Base-by-base conservation (phyloP, 2,329 filamentous ascomycete species). In the Chrysoporthe deuterocubensis region DNA sequence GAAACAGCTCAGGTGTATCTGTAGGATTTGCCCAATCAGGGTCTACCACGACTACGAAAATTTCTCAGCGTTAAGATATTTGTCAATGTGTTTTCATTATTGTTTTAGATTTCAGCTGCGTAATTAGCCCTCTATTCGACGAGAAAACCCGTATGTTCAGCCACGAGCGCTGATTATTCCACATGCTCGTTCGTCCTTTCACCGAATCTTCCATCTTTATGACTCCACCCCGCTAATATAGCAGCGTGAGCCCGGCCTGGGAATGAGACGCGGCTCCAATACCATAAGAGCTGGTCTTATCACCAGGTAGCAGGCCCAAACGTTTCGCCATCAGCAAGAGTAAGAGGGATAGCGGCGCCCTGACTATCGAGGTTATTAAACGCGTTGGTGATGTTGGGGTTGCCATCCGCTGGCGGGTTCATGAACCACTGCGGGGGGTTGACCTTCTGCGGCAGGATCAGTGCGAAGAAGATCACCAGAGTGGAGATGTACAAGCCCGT, bases 401-500 rank as follows among this genome's bases (percentile, higher is more conserved):
- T 82, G 1, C 82, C 82, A 79, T 82, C 84, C 75, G 67, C 69
- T 13, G 40, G 67, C n/a, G 69, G 69, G 56, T 71, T 71, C 67
- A 69, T 67, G 65, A 69, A 70, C 70, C 70, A 71, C 57, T 70
- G 66, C 5, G 68, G 68, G 7, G 66, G 66, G 57, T 62, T 68
- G 59, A 68, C 70, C 60, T 67, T 64, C 43, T 64, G 46, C 8
- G 68, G 66, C 68, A 68, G 58, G 40, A 63, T 46, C 14, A 69
- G 64, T 7, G 64, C 60, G 7, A 70, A 65, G 67, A 87, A 75
- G 3, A 81, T 76, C 26, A 85, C 76, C 75, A 87, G 83, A 62
- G 87, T 84, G n/a, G 86, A 67, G 34, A 87, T 80, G 1, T 82
- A 82, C 52, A 85, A 76, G 18, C 84, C 84, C 16, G 80, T 78